Evolutionary conservation across 352 stramenopile genomes (phyloP).

Genomic region (Phytophthora capsici): DNA sequence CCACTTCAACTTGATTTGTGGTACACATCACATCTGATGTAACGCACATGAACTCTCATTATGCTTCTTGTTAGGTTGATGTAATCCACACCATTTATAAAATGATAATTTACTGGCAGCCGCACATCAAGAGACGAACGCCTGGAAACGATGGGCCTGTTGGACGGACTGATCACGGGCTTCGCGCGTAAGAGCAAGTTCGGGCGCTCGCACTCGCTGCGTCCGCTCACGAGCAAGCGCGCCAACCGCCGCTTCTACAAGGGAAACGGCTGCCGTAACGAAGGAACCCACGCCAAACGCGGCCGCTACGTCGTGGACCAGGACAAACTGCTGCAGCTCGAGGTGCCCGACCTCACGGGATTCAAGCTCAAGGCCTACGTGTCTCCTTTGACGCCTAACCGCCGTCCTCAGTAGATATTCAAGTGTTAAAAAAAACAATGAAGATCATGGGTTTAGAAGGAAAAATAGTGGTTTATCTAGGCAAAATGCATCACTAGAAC

Average conservation of each 20-base stretch:
- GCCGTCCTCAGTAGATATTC: conserved; percentile 42
- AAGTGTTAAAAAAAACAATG: conserved; percentile 27
- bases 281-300: conserved; percentile 91
- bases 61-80: not conserved
- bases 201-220: conserved; percentile 80
- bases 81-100: conserved; percentile 5
- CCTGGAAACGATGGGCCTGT: conserved; percentile 61
- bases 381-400: conserved; percentile 74
- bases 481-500: conserved; percentile 13
- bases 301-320: conserved; percentile 93
- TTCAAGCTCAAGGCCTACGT: conserved; percentile 93
- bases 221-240: conserved; percentile 93
- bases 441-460: conserved; percentile 18
- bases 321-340: conserved; percentile 91
- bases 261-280: conserved; percentile 93
- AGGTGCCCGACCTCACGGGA: conserved; percentile 93
- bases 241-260: conserved; percentile 97
- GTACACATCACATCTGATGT: not conserved
- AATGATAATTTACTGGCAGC: conserved; percentile 25
- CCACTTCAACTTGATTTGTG: conserved; percentile 11
- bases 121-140: conserved; percentile 16
- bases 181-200: conserved; percentile 88
- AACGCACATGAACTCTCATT: not conserved
- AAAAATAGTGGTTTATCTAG: conserved; percentile 20
- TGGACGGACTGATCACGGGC: conserved; percentile 78